Conservation (phyloP, 768 basidiomycete species). For the Trametes punicea region DNA sequence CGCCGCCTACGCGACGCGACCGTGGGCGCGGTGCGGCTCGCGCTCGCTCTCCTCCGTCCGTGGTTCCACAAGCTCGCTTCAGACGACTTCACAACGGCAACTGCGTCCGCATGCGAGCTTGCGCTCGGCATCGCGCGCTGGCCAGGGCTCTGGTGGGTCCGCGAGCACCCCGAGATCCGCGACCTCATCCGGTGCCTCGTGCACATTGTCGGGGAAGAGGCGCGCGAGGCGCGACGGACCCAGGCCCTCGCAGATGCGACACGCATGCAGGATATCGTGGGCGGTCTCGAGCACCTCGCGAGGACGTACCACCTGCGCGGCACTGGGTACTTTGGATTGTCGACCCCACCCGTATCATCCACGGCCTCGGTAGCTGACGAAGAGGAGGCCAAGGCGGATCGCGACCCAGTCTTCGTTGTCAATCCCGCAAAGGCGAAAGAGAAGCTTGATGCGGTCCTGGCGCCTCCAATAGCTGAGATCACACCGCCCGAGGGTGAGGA, state of each 20-base stretch:
- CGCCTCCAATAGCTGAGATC: not conserved
- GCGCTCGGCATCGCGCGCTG: constrained; percentile 41
- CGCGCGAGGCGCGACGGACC: constrained; percentile 47
- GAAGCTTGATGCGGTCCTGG: not conserved
- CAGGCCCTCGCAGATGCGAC: constrained; percentile 44
- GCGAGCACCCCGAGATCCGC: constrained; percentile 60
- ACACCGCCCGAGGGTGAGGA: not conserved
- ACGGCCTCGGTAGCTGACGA: constrained; percentile 12
- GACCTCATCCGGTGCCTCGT: constrained; percentile 57
- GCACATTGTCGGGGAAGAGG: constrained; percentile 61
- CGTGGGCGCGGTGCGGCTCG: constrained; percentile 62
- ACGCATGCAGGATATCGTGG: constrained; percentile 48
- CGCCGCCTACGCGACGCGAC: constrained; percentile 63
- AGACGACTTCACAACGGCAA: constrained; percentile 38
- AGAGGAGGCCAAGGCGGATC: constrained; percentile 12
- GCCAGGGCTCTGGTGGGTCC: constrained; percentile 68
- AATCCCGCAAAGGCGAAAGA: not conserved
- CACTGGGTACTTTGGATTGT: not conserved
- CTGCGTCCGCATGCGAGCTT: constrained; percentile 35
- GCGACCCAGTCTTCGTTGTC: constrained; percentile 5
- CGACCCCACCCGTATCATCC: constrained; percentile 10
- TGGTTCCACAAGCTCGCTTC: constrained; percentile 59
- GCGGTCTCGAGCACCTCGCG: constrained; percentile 45
- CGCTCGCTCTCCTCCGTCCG: constrained; percentile 62
- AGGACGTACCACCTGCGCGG: constrained; percentile 36